Evolutionary conservation across 257 asterid genomes (phyloP).

Genomic region (Cinchona pubescens): DNA sequence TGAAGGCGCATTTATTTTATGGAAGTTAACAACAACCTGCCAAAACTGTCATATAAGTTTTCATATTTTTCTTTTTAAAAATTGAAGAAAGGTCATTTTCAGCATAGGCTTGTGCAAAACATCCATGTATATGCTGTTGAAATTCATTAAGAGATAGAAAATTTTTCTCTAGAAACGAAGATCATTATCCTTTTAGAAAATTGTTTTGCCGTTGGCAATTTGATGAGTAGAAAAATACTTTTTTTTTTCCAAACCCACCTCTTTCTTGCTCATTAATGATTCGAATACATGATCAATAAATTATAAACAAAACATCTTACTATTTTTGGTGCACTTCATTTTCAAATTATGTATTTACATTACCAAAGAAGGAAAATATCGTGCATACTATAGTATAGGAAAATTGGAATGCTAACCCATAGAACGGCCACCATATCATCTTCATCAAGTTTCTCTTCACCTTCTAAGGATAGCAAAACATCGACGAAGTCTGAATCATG

Average conservation of each 20-base stretch:
- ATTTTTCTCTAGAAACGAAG: background rate
- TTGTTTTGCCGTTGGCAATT: constrained; percentile 4
- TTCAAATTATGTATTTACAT: too few species aligned
- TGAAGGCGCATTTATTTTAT: background rate
- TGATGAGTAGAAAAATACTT: background rate
- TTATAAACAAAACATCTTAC: too few species aligned
- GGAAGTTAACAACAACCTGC: background rate
- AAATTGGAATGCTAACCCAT: constrained; percentile 51
- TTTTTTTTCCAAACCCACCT: too few species aligned
- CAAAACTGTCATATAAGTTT: background rate
- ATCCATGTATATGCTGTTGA: background rate
- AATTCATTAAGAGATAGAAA: constrained; percentile 1
- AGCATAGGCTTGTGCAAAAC: constrained; percentile 11
- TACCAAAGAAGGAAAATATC: background rate
- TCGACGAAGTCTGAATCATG: constrained; percentile 56
- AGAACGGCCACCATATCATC: constrained; percentile 80
- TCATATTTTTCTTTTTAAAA: background rate
- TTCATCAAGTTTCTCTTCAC: constrained; percentile 65
- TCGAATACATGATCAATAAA: too few species aligned
- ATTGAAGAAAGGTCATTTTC: constrained; percentile 14
- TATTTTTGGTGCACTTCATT: too few species aligned
- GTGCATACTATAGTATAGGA: background rate
- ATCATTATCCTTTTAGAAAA: background rate
- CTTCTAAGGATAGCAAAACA: constrained; percentile 59
- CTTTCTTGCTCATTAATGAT: too few species aligned